A percentile compares a stretch with the other conserved stretches of the same genome.
phyloP scores from a whole-genome alignment of 1,139 yeast genomes.

The Protomyces inouyei region DNA sequence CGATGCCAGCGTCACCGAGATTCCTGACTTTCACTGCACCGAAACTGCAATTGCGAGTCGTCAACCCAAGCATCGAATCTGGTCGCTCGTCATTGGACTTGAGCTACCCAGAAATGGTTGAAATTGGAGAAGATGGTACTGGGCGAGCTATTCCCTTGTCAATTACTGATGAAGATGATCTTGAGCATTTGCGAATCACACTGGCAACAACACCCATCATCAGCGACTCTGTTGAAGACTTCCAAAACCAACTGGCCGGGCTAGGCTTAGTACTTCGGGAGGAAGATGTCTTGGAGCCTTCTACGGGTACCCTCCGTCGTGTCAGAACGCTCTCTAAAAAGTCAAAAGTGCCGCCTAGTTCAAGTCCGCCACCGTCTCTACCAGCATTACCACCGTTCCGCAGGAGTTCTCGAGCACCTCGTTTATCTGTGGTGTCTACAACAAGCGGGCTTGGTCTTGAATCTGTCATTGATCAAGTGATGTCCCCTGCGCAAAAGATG shows the following conservation, averaged over 20 bases:
- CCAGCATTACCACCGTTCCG: neutral
- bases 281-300: constrained; percentile 4
- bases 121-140: neutral
- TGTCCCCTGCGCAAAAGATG: neutral
- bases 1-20: constrained; percentile 6
- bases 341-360: neutral
- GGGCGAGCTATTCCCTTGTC: constrained; percentile 4
- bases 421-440: constrained; percentile 4
- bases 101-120: constrained; percentile 9
- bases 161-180: constrained; percentile 19
- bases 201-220: constrained; percentile 5
- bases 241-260: constrained; percentile 15
- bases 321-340: constrained; percentile 5
- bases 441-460: constrained; percentile 5
- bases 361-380: neutral
- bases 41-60: constrained; percentile 14
- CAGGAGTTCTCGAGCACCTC: neutral
- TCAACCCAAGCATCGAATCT: constrained; percentile 9
- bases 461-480: constrained; percentile 4
- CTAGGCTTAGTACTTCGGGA: constrained; percentile 16
- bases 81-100: neutral
- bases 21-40: constrained; percentile 20
- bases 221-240: constrained; percentile 2
- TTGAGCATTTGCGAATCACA: constrained; percentile 9
- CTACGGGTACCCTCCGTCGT: neutral